Conservation (phyloP, 768 basidiomycete genomes). For the Trametes cubensis region DNA sequence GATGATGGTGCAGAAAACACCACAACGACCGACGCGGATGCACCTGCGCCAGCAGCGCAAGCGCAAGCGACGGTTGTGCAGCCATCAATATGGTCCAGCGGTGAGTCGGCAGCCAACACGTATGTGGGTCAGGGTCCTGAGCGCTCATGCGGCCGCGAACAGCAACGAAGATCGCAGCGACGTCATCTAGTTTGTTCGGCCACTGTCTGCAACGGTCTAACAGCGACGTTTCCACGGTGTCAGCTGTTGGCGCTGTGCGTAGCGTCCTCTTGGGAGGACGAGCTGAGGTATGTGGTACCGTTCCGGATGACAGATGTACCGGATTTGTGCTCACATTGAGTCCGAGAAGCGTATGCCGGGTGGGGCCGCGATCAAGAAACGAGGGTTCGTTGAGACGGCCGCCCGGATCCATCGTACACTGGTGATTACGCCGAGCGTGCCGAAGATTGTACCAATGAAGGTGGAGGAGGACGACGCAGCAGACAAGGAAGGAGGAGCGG, state of each 20-base stretch:
- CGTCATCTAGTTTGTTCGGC: slow-evolving; percentile 29
- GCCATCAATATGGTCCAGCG: slow-evolving; percentile 2
- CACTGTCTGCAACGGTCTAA: not conserved
- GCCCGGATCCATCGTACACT: slow-evolving; percentile 70
- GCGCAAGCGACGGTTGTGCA: too few relatives aligned
- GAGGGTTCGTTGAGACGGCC: slow-evolving; percentile 56
- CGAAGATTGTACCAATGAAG: slow-evolving; percentile 39
- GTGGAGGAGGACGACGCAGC: slow-evolving; percentile 14
- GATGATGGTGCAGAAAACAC: not conserved
- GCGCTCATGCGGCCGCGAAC: slow-evolving; percentile 3
- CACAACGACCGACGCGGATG: too few relatives aligned
- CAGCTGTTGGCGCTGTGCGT: slow-evolving; percentile 32
- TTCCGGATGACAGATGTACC: too few relatives aligned
- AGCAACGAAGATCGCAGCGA: slow-evolving; percentile 11
- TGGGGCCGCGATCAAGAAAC: slow-evolving; percentile 1
- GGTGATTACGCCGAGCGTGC: slow-evolving; percentile 57
- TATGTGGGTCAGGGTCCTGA: not conserved
- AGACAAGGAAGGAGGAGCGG: slow-evolving; percentile 7
- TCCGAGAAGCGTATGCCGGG: too few relatives aligned
- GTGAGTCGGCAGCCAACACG: not conserved
- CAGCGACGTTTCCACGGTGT: not conserved
- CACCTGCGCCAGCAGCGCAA: too few relatives aligned
- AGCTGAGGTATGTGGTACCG: slow-evolving; percentile 1
- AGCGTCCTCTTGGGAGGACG: slow-evolving; percentile 48
- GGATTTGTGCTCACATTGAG: too few relatives aligned